Evolutionary conservation across 164 flowering plant species (phyloP).

Genomic region (Cinnamomum micranthum): DNA sequence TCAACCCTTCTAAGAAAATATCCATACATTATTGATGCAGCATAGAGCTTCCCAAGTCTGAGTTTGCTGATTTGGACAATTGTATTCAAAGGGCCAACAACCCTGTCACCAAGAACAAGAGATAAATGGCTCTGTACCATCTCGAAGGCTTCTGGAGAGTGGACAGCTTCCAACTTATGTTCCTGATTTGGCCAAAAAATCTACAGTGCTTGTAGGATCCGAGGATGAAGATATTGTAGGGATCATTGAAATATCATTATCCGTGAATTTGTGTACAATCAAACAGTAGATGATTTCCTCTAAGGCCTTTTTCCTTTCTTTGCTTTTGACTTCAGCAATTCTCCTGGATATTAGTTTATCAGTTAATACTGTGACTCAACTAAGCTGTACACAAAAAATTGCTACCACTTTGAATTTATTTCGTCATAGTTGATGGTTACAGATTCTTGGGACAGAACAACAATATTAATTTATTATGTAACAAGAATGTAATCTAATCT

Average conservation of each 20-base stretch:
- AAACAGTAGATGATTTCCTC: slow-evolving; percentile 84
- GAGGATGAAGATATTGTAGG: slow-evolving; percentile 54
- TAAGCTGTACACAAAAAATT: neutral
- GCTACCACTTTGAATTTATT: too few species aligned
- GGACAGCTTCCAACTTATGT: slow-evolving; percentile 63
- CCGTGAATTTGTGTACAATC: slow-evolving; percentile 69
- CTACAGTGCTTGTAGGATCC: slow-evolving; percentile 66
- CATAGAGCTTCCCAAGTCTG: slow-evolving; percentile 91
- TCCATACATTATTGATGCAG: slow-evolving; percentile 96
- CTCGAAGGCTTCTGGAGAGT: slow-evolving; percentile 86
- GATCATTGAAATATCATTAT: slow-evolving; percentile 62
- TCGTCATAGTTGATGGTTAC: too few species aligned
- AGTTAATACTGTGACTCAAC: neutral
- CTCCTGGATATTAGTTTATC: slow-evolving; percentile 49
- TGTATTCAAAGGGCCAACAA: slow-evolving; percentile 59
- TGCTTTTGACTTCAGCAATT: slow-evolving; percentile 80
- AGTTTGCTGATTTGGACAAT: slow-evolving; percentile 73
- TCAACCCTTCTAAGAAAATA: slow-evolving; percentile 91
- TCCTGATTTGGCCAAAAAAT: slow-evolving; percentile 92
- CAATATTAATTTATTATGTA: too few species aligned
- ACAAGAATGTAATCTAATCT: too few species aligned
- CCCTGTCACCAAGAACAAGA: slow-evolving; percentile 72
- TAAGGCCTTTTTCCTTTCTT: slow-evolving; percentile 56
- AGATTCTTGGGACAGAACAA: too few species aligned
- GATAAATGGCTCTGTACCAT: slow-evolving; percentile 84